Evolutionary conservation across 2,329 filamentous ascomycete species (phyloP).

Genomic region (Botrytis porri): DNA sequence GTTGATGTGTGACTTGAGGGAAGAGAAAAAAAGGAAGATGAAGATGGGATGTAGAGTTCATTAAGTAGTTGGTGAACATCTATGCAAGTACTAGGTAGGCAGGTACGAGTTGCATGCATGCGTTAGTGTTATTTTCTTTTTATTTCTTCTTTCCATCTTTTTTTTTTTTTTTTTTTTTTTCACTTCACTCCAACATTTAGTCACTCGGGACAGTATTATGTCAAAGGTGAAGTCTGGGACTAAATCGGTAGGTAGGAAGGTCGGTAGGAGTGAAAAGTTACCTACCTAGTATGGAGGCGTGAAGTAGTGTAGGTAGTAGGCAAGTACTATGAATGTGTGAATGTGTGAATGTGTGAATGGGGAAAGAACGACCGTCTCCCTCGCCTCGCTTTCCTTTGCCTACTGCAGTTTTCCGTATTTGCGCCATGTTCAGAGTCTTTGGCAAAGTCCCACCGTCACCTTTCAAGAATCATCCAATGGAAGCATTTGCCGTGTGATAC

Average conservation of each 20-base stretch:
- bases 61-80: not conserved
- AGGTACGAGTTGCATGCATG: conserved; percentile 6
- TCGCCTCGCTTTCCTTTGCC: not conserved
- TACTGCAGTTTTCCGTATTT: not conserved
- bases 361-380: not conserved
- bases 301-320: not conserved
- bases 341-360: not conserved
- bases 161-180: not conserved
- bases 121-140: not conserved
- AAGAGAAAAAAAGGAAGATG: not conserved
- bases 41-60: not conserved
- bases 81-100: not conserved
- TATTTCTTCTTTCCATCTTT: not conserved
- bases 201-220: not conserved
- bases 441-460: not conserved
- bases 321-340: not conserved
- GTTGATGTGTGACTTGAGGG: not conserved
- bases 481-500: not conserved
- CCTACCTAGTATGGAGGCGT: not conserved
- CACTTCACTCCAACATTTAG: not conserved
- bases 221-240: not conserved
- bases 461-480: not conserved
- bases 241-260: not conserved
- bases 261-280: not conserved
- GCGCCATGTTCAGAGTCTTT: not conserved